phyloP scores from a whole-genome alignment of 2,329 filamentous ascomycete species.

The Celoporthe dispersa region DNA sequence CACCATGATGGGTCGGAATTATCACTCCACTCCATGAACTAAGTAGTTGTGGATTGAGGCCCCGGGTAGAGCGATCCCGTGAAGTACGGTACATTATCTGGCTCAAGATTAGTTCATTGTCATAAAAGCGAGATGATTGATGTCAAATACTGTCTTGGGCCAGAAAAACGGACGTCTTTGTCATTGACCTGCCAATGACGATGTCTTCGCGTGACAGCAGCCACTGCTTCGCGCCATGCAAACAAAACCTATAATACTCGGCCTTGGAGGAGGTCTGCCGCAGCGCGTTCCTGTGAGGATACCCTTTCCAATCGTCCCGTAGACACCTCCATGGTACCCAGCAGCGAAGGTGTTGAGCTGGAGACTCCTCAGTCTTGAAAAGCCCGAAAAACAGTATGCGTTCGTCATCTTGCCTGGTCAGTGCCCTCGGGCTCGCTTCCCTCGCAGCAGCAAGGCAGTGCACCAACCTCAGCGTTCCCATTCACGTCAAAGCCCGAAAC shows the following conservation, averaged over 20 bases:
- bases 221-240: background rate
- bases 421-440: conserved; percentile 33
- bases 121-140: background rate
- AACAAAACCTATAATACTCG: background rate
- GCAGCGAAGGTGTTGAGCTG: background rate
- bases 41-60: background rate
- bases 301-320: background rate
- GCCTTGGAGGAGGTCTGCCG: background rate
- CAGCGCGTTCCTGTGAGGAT: background rate
- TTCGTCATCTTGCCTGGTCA: background rate
- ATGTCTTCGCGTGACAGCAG: background rate
- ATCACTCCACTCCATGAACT: background rate
- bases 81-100: background rate
- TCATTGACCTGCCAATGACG: background rate
- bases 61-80: background rate
- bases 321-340: background rate
- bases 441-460: conserved; percentile 44
- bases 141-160: background rate
- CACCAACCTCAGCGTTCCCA: conserved; percentile 58
- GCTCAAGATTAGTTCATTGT: background rate
- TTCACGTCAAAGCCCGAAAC: conserved; percentile 59
- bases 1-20: background rate
- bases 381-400: background rate
- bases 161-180: background rate
- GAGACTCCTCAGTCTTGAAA: background rate